phyloP scores from a whole-genome alignment of 345 rosid genomes.

The Aquilaria sinensis region DNA sequence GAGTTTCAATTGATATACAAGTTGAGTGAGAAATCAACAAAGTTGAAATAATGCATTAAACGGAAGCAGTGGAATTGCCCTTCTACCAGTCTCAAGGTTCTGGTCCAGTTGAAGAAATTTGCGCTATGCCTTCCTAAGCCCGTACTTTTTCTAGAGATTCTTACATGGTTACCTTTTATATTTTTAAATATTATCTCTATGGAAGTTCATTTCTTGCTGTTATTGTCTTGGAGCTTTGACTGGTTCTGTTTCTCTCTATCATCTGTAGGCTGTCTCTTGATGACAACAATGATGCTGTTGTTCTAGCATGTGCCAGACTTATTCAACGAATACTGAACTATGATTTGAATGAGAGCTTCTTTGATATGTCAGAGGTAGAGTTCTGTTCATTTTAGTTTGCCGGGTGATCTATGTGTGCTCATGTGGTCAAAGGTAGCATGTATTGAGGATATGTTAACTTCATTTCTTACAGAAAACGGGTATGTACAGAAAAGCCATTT shows the following conservation, averaged over 20 bases:
- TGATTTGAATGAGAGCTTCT: conserved; percentile 56
- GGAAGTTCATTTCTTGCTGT: too few relatives aligned
- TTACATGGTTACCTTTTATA: too few relatives aligned
- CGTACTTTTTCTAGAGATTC: too few relatives aligned
- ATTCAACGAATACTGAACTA: conserved; percentile 61
- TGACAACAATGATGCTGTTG: conserved; percentile 78
- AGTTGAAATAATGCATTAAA: too few relatives aligned
- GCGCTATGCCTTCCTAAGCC: too few relatives aligned
- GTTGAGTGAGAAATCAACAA: too few relatives aligned
- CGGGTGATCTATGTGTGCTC: not conserved
- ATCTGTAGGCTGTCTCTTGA: conserved; percentile 76
- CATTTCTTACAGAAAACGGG: conserved; percentile 45
- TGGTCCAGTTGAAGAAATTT: too few relatives aligned
- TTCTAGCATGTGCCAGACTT: conserved; percentile 66
- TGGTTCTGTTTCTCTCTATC: conserved; percentile 16
- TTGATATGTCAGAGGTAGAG: conserved; percentile 66
- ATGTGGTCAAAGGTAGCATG: not conserved
- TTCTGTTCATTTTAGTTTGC: conserved; percentile 10
- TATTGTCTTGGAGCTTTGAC: not conserved
- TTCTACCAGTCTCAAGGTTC: too few relatives aligned
- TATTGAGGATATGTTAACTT: conserved; percentile 9
- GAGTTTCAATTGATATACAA: too few relatives aligned
- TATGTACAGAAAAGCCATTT: conserved; percentile 33
- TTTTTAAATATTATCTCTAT: too few relatives aligned
- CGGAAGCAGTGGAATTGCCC: too few relatives aligned